These are phyloP conservation scores for Phytopythium helicoides DNA, from an alignment of 352 stramenopile species.

Conservation along the genomic window DNA sequence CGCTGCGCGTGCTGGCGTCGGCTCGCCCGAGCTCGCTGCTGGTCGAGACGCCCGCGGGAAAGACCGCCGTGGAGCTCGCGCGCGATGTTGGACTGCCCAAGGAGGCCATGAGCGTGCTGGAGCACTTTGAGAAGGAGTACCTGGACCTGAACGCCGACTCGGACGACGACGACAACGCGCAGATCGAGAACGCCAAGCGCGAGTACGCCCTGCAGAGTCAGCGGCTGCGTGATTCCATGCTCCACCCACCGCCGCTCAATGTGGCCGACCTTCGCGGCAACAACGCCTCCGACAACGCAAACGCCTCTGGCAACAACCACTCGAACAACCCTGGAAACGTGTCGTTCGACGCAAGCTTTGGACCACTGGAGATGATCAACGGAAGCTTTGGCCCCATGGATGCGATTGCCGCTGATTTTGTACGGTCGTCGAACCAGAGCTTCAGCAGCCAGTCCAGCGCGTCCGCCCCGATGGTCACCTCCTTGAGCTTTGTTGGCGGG, in stretches of 20 bases:
- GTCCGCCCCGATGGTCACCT: slow-evolving; percentile 26
- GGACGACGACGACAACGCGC: slow-evolving; percentile 52
- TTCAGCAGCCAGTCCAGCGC: slow-evolving; percentile 23
- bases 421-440: slow-evolving; percentile 9
- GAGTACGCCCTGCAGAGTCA: slow-evolving; percentile 78
- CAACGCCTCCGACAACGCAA: slow-evolving; percentile 2
- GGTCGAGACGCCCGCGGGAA: slow-evolving; percentile 67
- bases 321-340: background rate
- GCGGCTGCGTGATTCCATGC: slow-evolving; percentile 72
- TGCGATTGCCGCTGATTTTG: slow-evolving; percentile 29
- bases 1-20: slow-evolving; percentile 57
- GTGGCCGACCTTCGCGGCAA: slow-evolving; percentile 2
- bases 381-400: slow-evolving; percentile 10
- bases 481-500: slow-evolving; percentile 37
- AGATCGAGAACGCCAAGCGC: slow-evolving; percentile 69
- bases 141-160: slow-evolving; percentile 50
- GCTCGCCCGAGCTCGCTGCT: slow-evolving; percentile 65
- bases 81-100: slow-evolving; percentile 48
- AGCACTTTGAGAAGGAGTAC: slow-evolving; percentile 68
- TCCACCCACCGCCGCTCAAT: slow-evolving; percentile 35
- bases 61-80: slow-evolving; percentile 67
- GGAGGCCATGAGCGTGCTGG: slow-evolving; percentile 57
- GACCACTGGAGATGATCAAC: slow-evolving; percentile 26
- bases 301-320: background rate
- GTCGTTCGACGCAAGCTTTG: slow-evolving; percentile 7